A percentile compares a stretch with the other conserved stretches of the same genome.
Evolutionary conservation across 2,329 filamentous ascomycete species (phyloP).

Genomic region (Calonectria montana): DNA sequence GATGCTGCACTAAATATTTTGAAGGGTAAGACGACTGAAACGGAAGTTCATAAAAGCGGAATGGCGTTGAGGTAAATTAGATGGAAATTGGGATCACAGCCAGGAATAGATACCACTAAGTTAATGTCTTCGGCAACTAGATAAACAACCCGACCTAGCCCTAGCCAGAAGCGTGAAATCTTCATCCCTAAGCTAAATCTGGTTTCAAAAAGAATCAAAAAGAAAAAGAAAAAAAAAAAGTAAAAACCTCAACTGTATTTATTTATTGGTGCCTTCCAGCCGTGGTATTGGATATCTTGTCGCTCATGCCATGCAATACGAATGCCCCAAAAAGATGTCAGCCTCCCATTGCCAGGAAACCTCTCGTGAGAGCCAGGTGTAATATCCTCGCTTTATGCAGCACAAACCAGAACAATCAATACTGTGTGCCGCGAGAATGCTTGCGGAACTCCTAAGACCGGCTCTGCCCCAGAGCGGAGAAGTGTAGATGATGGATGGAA

Average conservation of each 20-base stretch:
- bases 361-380: constrained; percentile 46
- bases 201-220: too few relatives aligned
- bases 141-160: neutral
- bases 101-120: constrained; percentile 39
- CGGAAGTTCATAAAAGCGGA: neutral
- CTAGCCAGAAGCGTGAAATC: neutral
- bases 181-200: neutral
- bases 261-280: constrained; percentile 25
- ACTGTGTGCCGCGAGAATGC: constrained; percentile 32
- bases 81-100: constrained; percentile 31
- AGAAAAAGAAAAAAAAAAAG: constrained; percentile 22
- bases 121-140: constrained; percentile 22
- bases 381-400: constrained; percentile 24
- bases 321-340: constrained; percentile 25
- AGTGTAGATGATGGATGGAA: constrained; percentile 41
- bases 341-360: constrained; percentile 27
- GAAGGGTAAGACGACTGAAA: neutral
- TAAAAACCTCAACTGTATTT: constrained; percentile 33
- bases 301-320: constrained; percentile 29
- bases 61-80: constrained; percentile 36
- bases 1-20: neutral
- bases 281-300: constrained; percentile 32
- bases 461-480: constrained; percentile 11
- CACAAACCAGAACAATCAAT: constrained; percentile 32
- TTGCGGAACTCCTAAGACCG: constrained; percentile 24